Conservation (phyloP, 768 basidiomycete genomes). For the Daedaleopsis sinensis region DNA sequence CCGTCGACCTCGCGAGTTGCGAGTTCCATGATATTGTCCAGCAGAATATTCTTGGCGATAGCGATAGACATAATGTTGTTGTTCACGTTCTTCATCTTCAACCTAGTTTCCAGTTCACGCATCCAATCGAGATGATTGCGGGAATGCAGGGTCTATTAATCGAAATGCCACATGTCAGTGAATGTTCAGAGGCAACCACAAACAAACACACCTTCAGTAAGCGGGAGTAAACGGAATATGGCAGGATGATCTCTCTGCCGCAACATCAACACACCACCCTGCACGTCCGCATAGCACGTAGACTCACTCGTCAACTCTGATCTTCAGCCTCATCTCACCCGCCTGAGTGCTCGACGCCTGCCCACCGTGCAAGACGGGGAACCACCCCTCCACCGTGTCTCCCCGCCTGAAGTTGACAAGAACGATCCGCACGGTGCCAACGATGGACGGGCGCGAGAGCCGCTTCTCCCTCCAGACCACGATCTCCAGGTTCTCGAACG, state of each 20-base stretch:
- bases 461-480: slow-evolving; percentile 73
- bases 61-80: slow-evolving; percentile 69
- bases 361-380: slow-evolving; percentile 60
- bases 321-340: slow-evolving; percentile 75
- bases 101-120: slow-evolving; percentile 64
- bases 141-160: slow-evolving; percentile 49
- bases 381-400: slow-evolving; percentile 84
- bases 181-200: not conserved
- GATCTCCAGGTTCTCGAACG: slow-evolving; percentile 72
- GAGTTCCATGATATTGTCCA: slow-evolving; percentile 71
- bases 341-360: slow-evolving; percentile 56
- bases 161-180: not conserved
- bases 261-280: slow-evolving; percentile 10
- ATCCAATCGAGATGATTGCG: slow-evolving; percentile 79
- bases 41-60: slow-evolving; percentile 62
- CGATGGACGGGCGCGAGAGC: slow-evolving; percentile 50
- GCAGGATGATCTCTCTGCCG: slow-evolving; percentile 77
- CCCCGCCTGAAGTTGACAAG: slow-evolving; percentile 74
- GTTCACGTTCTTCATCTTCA: slow-evolving; percentile 67
- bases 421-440: slow-evolving; percentile 68
- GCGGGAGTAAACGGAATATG: slow-evolving; percentile 60
- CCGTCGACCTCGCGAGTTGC: slow-evolving; percentile 73
- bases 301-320: slow-evolving; percentile 74
- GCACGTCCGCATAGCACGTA: slow-evolving; percentile 26
- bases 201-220: slow-evolving; percentile 54